Evolutionary conservation across 2,329 filamentous ascomycete genomes (phyloP), one percentile per base, ranked within the genome.

Genomic region (Alternaria atra): DNA sequence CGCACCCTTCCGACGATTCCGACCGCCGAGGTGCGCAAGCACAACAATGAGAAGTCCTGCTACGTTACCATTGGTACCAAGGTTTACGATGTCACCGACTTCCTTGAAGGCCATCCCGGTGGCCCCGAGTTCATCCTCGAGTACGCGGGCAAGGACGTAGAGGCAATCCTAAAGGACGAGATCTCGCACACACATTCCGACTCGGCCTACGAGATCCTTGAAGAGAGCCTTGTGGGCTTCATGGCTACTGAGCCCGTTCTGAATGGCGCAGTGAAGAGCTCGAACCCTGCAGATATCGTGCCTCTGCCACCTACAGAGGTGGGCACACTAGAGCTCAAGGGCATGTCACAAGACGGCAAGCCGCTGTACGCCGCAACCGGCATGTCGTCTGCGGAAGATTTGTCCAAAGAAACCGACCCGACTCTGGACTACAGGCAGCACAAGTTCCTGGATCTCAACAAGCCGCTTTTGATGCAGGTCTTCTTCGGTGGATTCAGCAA

Each of bases 1-100:
- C 87, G 87, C 77, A 93, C 88, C 50, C 88, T 98, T 51, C 94
- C 94, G 58, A 94, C 90, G 29, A 90, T 98, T 75, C 90, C 92
- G 51, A 85, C 85, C 70, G 87, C 90, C 68, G 92, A 99, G 77
- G 89, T 99, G 74, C 88, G 90, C 79, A 84, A 89, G 70, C 93
- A 97, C 80, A 94, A 91, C 78, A 90, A 87, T 47, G 82, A 83
- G 51, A 87, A 93, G 75, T 97, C 93, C 50, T 98, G 94, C 84
- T 99, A 94, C 84, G 94, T 99, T 70, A 95, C 92, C 3, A 85
- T 97, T 55, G 94, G 93, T 64, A 86, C 87, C 60, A 96, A 94
- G 71, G 94, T 99, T 70, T 99, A 93, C 85, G 94, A 99, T 83
- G 86, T 99, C 66, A 97, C 95, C 60, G 88, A 92, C 57, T 99